Base-by-base conservation (phyloP, 1,139 yeast genomes). In the Taiozyma onychis region DNA sequence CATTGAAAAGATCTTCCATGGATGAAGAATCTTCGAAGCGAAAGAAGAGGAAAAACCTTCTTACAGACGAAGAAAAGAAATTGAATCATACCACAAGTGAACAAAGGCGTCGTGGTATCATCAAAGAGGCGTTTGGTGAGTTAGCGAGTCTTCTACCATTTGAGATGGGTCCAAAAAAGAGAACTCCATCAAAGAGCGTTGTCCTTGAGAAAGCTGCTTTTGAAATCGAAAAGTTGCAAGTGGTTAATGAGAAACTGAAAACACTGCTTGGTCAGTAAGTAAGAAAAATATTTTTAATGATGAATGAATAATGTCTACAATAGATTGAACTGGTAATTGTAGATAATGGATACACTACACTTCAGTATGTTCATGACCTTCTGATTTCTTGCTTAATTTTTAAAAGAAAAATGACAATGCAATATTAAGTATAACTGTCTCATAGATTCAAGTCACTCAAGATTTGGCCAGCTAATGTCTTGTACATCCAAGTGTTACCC, bases 401-500 rank as follows among this genome's bases (percentile, higher is more conserved):
- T 4, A 24, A 24, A 24, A 24, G 26, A 24, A 24, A 24, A 24
- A 24, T 24, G 26, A 10, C 41, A 9, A 37, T 18, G 26, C 24
- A 37, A 18, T 21, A 18, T 11, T 16, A 16, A 16, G 22, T 11
- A 16, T 4, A 35, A 18, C 22, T 18, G 26, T 18, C 45, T 61
- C 65, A 85, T 60, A 90, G 73, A 61, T 86, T 85, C 68, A 91
- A 75, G 61, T 88, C 93, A 54, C 80, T 78, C 69, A 91, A 77
- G 46, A 91, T 85, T 66, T 85, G 89, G 53, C 95, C 84, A 3
- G 97, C 98, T 66, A 91, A 74, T n/a, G 90, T 85, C 72, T 91
- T 91, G 70, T 91, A 91, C 70, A 87, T 81, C 98, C 98, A 91
- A 3, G 97, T 88, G 67, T 93, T 90, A 61, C 99, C 99, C 53